Base-by-base conservation (phyloP, 1,139 yeast species). In the Kluyveromyces sp. region DNA sequence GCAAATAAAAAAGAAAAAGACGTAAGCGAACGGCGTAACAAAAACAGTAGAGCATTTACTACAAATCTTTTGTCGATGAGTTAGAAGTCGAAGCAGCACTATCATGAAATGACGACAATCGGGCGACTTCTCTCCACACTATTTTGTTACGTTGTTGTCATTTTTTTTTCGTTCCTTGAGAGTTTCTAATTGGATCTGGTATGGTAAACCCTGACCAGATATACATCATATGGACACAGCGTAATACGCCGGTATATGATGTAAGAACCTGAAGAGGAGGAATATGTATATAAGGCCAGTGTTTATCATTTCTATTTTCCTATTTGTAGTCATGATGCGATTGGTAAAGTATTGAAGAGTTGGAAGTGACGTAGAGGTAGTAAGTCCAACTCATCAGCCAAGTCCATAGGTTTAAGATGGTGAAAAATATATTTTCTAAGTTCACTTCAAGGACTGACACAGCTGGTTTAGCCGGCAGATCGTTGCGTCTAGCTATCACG, bases 401-500 rank as follows among this genome's bases (percentile, higher is more conserved):
- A 22, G 26, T 6, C 26, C 9, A 9, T 22, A 22, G 26, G 9
- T 6, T 6, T 6, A 22, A 22, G 26, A 33, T 33, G 36, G 12
- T 33, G 8, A 18, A 15, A 15, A 33, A 33, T n/a, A 11, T 18
- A 15, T 9, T 19, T 33, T 19, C 18, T 11, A 33, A 33, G 15
- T 11, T 33, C 15, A 33, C 31, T 15, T 38, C 43, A 35, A 47
- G 50, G 69, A 34, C 63, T 60, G 9, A 41, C 36, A 43, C 49
- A 12, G 41, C 42, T 31, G 55, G 56, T 16, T 41, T 54, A 9
- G 40, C 47, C 32, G 86, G 86, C 37, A 57, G 56, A 41, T 52
- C 49, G 18, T 64, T 74, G 36, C 65, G 73, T 47, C 51, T 56
- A 8, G 68, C 74, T 16, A 69, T 82, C 48, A 79, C 88, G 0